Percentiles rank a stretch among this genome's conserved stretches.
These are phyloP conservation scores for Botrytis byssoidea DNA, from an alignment of 2,329 filamentous ascomycete genomes.

Conservation along the genomic window DNA sequence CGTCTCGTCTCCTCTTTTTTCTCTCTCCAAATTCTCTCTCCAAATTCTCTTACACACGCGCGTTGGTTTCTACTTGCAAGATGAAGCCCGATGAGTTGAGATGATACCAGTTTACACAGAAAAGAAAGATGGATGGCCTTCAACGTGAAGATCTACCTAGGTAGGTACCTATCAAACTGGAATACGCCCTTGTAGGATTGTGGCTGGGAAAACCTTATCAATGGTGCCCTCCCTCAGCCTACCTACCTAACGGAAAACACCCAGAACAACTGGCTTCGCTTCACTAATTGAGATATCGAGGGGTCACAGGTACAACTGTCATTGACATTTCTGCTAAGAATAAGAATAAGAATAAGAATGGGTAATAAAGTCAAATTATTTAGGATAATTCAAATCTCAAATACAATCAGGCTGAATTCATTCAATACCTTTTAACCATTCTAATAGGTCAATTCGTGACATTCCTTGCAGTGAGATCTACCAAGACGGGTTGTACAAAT, in stretches of 20 bases:
- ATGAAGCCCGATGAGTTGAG: neutral
- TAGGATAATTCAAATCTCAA: neutral
- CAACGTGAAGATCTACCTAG: neutral
- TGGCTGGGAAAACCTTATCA: neutral
- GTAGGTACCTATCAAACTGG: neutral
- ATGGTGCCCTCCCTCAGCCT: neutral
- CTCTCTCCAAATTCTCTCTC: neutral
- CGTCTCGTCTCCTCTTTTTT: neutral
- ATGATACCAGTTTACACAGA: neutral
- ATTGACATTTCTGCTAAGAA: neutral
- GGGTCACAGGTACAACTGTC: constrained; percentile 1
- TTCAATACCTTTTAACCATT: neutral
- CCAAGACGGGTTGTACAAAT: neutral
- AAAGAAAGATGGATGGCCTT: neutral
- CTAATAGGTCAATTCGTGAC: neutral
- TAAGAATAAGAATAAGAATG: neutral
- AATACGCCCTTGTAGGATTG: neutral
- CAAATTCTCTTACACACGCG: neutral
- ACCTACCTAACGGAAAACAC: neutral
- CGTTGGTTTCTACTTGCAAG: neutral
- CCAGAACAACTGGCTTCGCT: neutral
- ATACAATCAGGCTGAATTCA: neutral
- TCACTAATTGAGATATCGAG: neutral
- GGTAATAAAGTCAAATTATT: neutral
- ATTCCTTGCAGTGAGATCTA: neutral